phyloP scores from a whole-genome alignment of 2,329 filamentous ascomycete species.

The Teratosphaeria gauchensis region DNA sequence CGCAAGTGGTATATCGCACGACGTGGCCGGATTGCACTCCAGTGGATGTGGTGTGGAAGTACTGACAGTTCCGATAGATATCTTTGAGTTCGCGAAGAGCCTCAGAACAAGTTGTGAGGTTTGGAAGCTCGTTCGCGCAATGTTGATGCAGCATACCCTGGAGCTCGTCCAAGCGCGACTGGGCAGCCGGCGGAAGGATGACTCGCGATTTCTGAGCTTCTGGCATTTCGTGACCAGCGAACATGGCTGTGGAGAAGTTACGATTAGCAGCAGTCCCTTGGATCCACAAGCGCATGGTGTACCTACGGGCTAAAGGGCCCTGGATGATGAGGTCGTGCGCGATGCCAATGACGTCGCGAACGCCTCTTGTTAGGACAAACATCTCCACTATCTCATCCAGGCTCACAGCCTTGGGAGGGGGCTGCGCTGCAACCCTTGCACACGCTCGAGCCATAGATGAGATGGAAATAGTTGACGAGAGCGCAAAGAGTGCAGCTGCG shows the following conservation, averaged over 20 bases:
- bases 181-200: conserved; percentile 1
- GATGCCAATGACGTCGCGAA: conserved; percentile 9
- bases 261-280: background rate
- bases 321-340: conserved; percentile 6
- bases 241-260: background rate
- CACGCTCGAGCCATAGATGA: conserved; percentile 9
- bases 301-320: conserved; percentile 7
- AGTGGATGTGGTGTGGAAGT: conserved; percentile 1
- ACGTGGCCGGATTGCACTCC: background rate
- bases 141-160: conserved; percentile 4
- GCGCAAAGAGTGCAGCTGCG: conserved; percentile 14
- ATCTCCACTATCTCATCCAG: conserved; percentile 16
- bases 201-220: conserved; percentile 1
- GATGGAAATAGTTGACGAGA: conserved; percentile 5
- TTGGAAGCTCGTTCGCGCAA: background rate
- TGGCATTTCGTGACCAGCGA: conserved; percentile 1
- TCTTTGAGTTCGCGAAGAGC: conserved; percentile 4
- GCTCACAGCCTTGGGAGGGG: conserved; percentile 7
- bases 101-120: conserved; percentile 1
- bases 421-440: conserved; percentile 8
- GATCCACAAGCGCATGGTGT: conserved; percentile 1
- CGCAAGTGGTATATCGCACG: background rate
- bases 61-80: conserved; percentile 4
- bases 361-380: conserved; percentile 13
- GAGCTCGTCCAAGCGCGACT: conserved; percentile 3